Conservation (phyloP, 805 yeast species). For the Candida odintsovae region DNA sequence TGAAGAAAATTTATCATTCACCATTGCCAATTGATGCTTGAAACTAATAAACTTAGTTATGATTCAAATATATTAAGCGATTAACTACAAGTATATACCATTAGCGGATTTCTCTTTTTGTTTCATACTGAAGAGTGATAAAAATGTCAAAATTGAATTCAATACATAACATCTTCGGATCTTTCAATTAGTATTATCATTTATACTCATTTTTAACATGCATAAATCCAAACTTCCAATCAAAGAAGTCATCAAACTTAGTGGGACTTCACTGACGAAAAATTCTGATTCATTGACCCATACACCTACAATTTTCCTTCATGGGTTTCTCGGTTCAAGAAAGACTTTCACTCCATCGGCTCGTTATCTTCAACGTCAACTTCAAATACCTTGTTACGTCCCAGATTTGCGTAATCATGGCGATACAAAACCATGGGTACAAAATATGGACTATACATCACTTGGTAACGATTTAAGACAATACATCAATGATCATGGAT, state of each 20-base stretch:
- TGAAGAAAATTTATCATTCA: no score
- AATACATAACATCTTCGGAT: no score
- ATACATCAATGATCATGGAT: constrained; percentile 12
- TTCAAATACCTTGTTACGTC: constrained; percentile 32
- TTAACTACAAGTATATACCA: no score
- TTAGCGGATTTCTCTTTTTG: no score
- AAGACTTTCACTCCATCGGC: constrained; percentile 33
- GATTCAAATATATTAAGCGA: no score
- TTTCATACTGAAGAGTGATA: no score
- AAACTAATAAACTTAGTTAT: no score
- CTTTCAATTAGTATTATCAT: no score
- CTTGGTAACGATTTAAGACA: constrained; percentile 11
- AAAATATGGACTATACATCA: constrained; percentile 28
- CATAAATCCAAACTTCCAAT: not conserved
- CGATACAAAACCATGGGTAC: constrained; percentile 38
- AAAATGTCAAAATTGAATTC: no score
- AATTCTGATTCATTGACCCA: not conserved
- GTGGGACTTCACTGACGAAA: constrained; percentile 6
- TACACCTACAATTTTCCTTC: constrained; percentile 40
- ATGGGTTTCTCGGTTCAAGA: constrained; percentile 50
- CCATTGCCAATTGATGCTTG: no score
- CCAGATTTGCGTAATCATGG: constrained; percentile 56
- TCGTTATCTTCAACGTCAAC: constrained; percentile 29
- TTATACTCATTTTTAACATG: no score
- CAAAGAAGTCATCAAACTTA: not conserved